A percentile compares a stretch with the other conserved stretches of the same genome.
These are phyloP conservation scores for Leptomonas pyrrhocoris DNA, from an alignment of 208 protist genomes.

Conservation along the genomic window DNA sequence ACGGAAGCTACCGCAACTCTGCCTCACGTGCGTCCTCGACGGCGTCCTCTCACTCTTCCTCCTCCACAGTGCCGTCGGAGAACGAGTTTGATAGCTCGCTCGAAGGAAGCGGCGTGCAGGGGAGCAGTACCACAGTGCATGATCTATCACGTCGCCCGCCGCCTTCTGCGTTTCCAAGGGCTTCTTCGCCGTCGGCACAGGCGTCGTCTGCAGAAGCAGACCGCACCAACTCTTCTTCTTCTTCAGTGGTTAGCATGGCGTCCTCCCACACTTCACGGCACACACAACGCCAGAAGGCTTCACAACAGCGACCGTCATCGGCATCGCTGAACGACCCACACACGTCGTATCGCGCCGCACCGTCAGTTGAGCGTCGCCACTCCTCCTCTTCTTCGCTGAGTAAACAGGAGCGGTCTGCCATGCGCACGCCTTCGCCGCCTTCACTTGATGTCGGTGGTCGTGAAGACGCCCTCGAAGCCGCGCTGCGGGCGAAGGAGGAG, in stretches of 20 bases:
- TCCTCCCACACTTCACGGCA: too few species aligned
- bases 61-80: not conserved
- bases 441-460: not conserved
- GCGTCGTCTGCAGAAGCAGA: not conserved
- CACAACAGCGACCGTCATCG: not conserved
- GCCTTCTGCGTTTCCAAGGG: not conserved
- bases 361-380: not conserved
- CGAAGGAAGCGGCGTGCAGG: not conserved
- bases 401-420: too few species aligned
- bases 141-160: not conserved
- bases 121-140: too few species aligned
- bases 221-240: not conserved
- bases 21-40: not conserved
- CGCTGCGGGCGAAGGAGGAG: constrained; percentile 21
- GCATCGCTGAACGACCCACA: not conserved
- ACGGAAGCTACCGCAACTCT: not conserved
- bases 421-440: too few species aligned
- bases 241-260: too few species aligned
- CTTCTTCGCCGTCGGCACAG: not conserved
- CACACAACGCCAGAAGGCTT: too few species aligned
- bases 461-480: constrained; percentile 19
- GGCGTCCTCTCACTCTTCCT: not conserved
- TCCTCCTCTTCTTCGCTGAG: not conserved
- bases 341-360: constrained; percentile 2
- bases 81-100: constrained; percentile 3